Evolutionary conservation across 148 eudicot species (phyloP), one percentile per base, ranked within the genome.

Genomic region (Pouteria glomerata): DNA sequence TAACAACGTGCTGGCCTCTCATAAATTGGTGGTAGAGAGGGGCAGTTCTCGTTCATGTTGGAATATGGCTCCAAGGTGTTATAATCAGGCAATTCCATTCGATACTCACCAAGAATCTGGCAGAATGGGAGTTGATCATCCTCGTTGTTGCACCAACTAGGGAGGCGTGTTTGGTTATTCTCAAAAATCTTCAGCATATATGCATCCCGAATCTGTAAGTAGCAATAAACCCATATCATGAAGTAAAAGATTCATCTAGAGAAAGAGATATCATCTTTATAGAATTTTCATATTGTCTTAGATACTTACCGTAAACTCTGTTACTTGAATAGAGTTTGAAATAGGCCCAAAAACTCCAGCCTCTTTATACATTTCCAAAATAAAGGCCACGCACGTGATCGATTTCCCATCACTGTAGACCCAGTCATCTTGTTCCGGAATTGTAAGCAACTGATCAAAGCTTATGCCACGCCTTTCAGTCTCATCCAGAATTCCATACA

Each of bases 381-480:
- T 95, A 62, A 91, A 95, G 82, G 98, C 97, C 53, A 95, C 98
- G 41, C 98, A 95, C 18, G 98, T 91, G 26, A 97, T 95, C 18
- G 98, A 95, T 84, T 95, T 89, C 19, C 98, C 98, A 73, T 95
- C 98, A 64, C 97, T 95, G 68, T 95, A 95, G 6, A 83, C 83
- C 98, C 98, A 95, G 0, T 95, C 97, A 61, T 95, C 98, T 84
- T 91, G 93, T 76, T 95, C 98, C 0, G 98, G 97, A 67, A 95
- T 88, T 24, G 96, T 86, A 42, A 95, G 89, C 72, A 95, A 81
- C 73, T 91, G 93, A 74, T 95, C 98, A 68, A 95, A 95, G 52
- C 90, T 67, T 68, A 85, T 73, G 31, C 96, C 98, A 70, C 88
- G 87, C 1, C 78, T 84, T 82, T 95, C 96, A 23, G 85, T 89